A percentile compares a stretch with the other conserved stretches of the same genome.
These are phyloP conservation scores for Heliamphora exappendiculata DNA, from an alignment of 148 eudicot genomes.

Conservation along the genomic window DNA sequence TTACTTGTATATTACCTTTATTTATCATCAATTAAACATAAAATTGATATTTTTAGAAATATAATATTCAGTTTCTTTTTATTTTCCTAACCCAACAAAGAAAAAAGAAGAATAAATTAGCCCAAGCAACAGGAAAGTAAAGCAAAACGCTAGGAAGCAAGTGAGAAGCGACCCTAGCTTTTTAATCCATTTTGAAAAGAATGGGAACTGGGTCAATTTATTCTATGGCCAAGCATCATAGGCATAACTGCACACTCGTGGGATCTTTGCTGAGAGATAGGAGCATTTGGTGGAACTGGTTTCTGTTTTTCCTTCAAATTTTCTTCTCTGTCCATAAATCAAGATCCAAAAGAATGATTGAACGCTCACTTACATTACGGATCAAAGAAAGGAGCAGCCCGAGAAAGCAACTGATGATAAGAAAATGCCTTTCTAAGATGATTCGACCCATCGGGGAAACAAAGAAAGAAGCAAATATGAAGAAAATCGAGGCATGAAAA, in stretches of 20 bases:
- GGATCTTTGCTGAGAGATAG: not conserved
- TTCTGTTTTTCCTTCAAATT: no score
- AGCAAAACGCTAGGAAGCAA: no score
- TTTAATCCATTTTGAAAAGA: not conserved
- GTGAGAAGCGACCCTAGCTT: no score
- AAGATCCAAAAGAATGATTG: no score
- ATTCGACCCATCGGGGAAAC: constrained; percentile 31
- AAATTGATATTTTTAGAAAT: no score
- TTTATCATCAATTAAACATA: no score
- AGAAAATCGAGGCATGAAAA: not conserved
- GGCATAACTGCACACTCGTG: not conserved
- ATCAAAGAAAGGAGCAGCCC: constrained; percentile 26
- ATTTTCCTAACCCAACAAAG: no score
- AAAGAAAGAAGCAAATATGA: constrained; percentile 15
- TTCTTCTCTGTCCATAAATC: no score
- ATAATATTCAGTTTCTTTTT: no score
- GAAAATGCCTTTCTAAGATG: constrained; percentile 27
- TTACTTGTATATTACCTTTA: no score
- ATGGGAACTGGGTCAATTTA: not conserved
- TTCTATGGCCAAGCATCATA: not conserved
- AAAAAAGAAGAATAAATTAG: no score
- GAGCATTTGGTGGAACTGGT: constrained; percentile 5
- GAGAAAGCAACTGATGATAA: constrained; percentile 13
- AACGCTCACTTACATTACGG: constrained; percentile 40
- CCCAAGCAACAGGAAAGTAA: no score